Base-by-base conservation (phyloP, 1,139 yeast genomes). In the Suhomyces yuchorum region DNA sequence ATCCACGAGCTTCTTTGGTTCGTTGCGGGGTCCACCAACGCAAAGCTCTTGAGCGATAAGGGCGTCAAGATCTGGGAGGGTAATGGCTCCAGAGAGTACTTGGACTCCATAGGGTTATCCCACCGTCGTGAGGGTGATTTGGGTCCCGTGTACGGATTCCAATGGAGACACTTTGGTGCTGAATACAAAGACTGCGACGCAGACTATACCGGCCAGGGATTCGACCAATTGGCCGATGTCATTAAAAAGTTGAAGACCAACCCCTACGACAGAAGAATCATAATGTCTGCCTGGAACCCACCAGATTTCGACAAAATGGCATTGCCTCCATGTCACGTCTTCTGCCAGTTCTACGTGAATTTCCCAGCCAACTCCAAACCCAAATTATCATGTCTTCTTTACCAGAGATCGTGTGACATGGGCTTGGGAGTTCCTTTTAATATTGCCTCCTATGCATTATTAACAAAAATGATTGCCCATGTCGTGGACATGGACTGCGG, bases 161-260 rank as follows among this genome's bases (percentile, higher is more conserved):
- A 93, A 68, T 93, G 99, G 99, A 82, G 99, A 61, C 99, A 95
- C 67, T 93, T 95, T 65, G 99, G 99, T 26, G 99, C 99, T 3
- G 82, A 86, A 56, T 93, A 93, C 65, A 74, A 63, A 37, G 91
- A 89, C 49, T 90, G 97, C 62, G 92, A 92, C 53, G 77, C 92
- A 6, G 96, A 93, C 65, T 93, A 93, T 61, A 64, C 86, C 0
- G 93, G 92, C 4, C 78, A 89, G 63, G 99, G 99, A 3, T 85
- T 82, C 47, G 99, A 93, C 63, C 99, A 93, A 70, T 74, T 93
- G 42, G 82, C 82, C 26, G 87, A 89, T 46, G 82, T 93, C 26
- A 89, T 93, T 45, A 74, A 86, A 47, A 88, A 87, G 56, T 74
- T 93, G 56, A 90, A 86, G 60, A 86, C 82, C 11, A 90, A 87